Evolutionary conservation across 1,284 basidiomycete species (phyloP), one percentile per base, ranked within the genome.

Genomic region (Heterobasidion irregulare): DNA sequence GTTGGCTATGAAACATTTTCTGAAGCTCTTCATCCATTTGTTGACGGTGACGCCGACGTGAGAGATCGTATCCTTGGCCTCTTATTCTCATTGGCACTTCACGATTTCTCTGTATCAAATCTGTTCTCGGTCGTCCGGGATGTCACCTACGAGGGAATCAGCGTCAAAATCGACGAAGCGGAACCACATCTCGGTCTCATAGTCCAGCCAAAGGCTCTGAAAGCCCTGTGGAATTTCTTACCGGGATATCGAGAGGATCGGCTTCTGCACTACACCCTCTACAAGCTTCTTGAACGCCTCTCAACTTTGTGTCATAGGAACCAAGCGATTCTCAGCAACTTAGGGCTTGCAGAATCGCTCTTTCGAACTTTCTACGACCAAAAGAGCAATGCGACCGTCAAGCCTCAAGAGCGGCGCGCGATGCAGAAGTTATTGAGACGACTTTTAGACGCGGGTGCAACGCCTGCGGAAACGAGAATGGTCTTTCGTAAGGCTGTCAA

Each of bases 361-460:
- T 83, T 89, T 58, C 67, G 72, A 38, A 53, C 64, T 19, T 65
- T 66, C 47, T 64, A 60, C 46, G 53, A 56, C 63, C 56, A 66
- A 62, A 54, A 62, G 61, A 26, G 62, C 67, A n/a, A 64, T 44
- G 32, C 53, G 0, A 59, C 63, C 6, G 56, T 72, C 1, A 70
- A 77, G 36, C 10, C 73, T 51, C 63, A 61, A 54, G 82, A 86
- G 64, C 75, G 78, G 32, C 73, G 77, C 45, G 64, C 81, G 2
- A 67, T 84, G 36, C 78, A 79, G 62, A 86, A 82, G 64, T 70
- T 90, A 0, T 65, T 89, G 32, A 74, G 80, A 52, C 74, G 78
- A 12, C 65, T 91, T 26, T 68, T 89, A 18, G 88, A 91, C 57
- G 80, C 90, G 70, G 86, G 89, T 1, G 77, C 82, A 0, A 80